Conservation (phyloP, 148 eudicot genomes). For the Amaranthus cruentus region DNA sequence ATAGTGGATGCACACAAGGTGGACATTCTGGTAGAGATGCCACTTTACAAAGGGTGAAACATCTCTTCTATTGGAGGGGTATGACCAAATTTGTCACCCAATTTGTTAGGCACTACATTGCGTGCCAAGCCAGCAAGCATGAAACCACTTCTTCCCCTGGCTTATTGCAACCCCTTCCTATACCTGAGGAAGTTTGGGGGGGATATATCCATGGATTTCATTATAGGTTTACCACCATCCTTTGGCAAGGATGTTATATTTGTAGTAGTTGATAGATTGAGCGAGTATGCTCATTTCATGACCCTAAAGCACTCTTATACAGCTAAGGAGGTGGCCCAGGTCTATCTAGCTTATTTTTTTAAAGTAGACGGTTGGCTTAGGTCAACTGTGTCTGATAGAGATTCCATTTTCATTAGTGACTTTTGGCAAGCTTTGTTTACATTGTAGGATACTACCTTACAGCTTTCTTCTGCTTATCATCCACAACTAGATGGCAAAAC, state of each 20-base stretch:
- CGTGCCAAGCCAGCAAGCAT: background rate
- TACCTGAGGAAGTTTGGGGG: background rate
- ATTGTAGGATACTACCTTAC: background rate
- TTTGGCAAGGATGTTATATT: background rate
- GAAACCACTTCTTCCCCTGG: background rate
- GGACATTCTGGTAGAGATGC: background rate
- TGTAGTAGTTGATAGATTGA: background rate
- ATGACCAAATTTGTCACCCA: background rate
- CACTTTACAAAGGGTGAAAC: background rate
- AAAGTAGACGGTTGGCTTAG: background rate
- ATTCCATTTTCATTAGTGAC: background rate
- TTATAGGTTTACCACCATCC: background rate
- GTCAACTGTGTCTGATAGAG: background rate
- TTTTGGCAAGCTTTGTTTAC: background rate
- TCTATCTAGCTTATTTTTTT: too few species aligned
- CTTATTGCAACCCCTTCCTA: background rate
- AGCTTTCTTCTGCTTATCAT: background rate
- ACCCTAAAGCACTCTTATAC: background rate
- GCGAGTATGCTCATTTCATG: background rate
- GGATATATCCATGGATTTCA: conserved; percentile 1
- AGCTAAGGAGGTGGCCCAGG: background rate
- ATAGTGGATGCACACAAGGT: background rate
- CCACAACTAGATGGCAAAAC: background rate
- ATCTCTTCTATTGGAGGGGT: background rate
- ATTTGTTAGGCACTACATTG: background rate